A percentile compares a stretch with the other conserved stretches of the same genome.
Evolutionary conservation across 148 eudicot genomes (phyloP).

Genomic region (Persicaria tinctoria): DNA sequence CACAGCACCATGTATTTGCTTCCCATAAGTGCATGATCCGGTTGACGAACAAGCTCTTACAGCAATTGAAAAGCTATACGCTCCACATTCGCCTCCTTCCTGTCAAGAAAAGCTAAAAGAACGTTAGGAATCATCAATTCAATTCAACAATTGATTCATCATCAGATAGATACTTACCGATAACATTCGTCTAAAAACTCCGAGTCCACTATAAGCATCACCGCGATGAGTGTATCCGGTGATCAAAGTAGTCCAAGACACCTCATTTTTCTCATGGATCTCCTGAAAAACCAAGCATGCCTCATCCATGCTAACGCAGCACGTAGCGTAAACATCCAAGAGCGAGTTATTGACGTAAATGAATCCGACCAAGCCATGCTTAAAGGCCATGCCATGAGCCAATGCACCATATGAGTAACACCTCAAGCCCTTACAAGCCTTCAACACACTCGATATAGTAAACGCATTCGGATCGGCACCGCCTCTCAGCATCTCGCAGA

Average conservation of each 20-base stretch:
- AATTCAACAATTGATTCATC: neutral
- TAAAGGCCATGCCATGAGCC: constrained; percentile 63
- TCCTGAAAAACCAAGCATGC: constrained; percentile 47
- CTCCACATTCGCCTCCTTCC: constrained; percentile 63
- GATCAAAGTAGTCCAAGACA: constrained; percentile 82
- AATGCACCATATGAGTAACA: constrained; percentile 36
- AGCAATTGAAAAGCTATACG: constrained; percentile 67
- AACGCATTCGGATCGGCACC: constrained; percentile 51
- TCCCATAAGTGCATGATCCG: constrained; percentile 41
- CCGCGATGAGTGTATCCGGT: constrained; percentile 78
- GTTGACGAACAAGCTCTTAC: constrained; percentile 70
- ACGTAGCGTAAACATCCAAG: constrained; percentile 75
- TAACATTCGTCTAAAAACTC: constrained; percentile 55
- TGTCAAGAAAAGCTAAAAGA: constrained; percentile 31
- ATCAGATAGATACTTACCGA: constrained; percentile 32
- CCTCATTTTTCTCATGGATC: constrained; percentile 43
- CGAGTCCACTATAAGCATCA: constrained; percentile 60
- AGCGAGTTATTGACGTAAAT: constrained; percentile 61
- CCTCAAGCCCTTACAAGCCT: constrained; percentile 73
- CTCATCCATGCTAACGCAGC: constrained; percentile 48
- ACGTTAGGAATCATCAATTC: neutral
- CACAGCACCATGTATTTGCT: constrained; percentile 62
- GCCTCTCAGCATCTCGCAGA: constrained; percentile 55
- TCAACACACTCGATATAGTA: constrained; percentile 67
- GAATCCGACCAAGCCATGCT: constrained; percentile 47